A percentile compares a stretch with the other conserved stretches of the same genome.
These are phyloP conservation scores for Termitomyces sp. DNA, from an alignment of 1,284 basidiomycete species.

Conservation along the genomic window DNA sequence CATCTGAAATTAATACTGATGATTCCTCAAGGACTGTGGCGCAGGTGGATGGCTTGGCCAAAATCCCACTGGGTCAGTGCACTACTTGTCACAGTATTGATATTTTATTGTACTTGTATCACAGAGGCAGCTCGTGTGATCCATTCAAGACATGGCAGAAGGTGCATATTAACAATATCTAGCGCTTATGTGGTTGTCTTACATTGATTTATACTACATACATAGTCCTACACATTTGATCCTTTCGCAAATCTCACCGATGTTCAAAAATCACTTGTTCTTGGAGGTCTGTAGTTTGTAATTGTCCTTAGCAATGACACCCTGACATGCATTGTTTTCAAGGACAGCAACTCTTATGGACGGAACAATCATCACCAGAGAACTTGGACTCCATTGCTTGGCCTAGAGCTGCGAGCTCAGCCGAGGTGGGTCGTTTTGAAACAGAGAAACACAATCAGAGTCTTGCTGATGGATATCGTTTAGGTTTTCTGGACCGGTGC, in stretches of 20 bases:
- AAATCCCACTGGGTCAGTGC: slow-evolving; percentile 33
- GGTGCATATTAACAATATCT: slow-evolving; percentile 30
- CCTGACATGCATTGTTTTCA: slow-evolving; percentile 13
- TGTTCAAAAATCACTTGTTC: slow-evolving; percentile 47
- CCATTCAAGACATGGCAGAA: slow-evolving; percentile 76
- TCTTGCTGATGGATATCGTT: not conserved
- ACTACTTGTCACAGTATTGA: not conserved
- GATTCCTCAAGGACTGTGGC: slow-evolving; percentile 61
- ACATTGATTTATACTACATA: not conserved
- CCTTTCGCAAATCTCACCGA: slow-evolving; percentile 55
- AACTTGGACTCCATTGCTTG: slow-evolving; percentile 73
- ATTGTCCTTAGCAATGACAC: not conserved
- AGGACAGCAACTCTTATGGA: slow-evolving; percentile 72
- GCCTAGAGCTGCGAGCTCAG: slow-evolving; percentile 76
- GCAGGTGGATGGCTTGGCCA: slow-evolving; percentile 75
- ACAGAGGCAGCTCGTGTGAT: slow-evolving; percentile 55
- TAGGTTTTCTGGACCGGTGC: slow-evolving; percentile 71
- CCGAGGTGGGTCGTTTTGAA: slow-evolving; percentile 53
- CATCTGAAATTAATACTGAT: not conserved
- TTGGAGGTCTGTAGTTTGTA: slow-evolving; percentile 55
- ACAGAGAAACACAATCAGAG: not conserved
- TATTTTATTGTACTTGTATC: not conserved
- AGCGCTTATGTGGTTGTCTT: not conserved
- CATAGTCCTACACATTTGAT: slow-evolving; percentile 71
- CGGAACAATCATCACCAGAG: slow-evolving; percentile 67